A percentile compares a stretch with the other conserved stretches of the same genome.
phyloP scores from a whole-genome alignment of 768 basidiomycete species.

The Porpolomopsis calyptriformis region DNA sequence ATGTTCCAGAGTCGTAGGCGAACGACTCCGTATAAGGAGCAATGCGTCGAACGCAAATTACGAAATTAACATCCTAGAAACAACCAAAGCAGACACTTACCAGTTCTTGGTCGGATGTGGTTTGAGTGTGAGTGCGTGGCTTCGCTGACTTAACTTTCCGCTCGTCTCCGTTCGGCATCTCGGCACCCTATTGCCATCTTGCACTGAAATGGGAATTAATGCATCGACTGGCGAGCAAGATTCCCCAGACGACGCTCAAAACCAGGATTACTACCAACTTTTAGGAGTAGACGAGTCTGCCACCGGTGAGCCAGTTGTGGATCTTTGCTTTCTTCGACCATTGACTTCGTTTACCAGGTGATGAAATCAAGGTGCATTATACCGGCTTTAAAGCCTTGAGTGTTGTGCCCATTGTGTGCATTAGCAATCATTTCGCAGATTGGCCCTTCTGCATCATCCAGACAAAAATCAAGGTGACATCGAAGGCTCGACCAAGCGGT shows the following conservation, averaged over 20 bases:
- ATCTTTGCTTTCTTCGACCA: not conserved
- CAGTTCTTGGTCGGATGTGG: no score
- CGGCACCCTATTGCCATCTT: no score
- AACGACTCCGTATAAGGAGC: constrained; percentile 56
- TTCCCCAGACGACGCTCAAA: no score
- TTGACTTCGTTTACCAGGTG: constrained; percentile 22
- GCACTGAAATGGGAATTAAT: no score
- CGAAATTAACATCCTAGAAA: no score
- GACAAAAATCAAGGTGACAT: constrained; percentile 79
- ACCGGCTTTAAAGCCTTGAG: not conserved
- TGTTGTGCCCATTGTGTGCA: constrained; percentile 2
- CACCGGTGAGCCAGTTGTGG: constrained; percentile 21
- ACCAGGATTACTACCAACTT: constrained; percentile 72
- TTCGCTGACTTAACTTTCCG: no score
- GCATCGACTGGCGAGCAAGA: no score
- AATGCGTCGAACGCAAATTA: constrained; percentile 88
- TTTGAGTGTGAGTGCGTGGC: no score
- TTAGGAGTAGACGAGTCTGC: constrained; percentile 76
- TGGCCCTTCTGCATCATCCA: constrained; percentile 79
- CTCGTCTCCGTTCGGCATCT: no score
- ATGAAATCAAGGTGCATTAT: constrained; percentile 78
- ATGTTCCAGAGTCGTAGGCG: constrained; percentile 65
- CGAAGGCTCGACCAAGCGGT: constrained; percentile 79
- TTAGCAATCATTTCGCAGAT: constrained; percentile 66
- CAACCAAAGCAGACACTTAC: no score